Conservation (phyloP, 176 grass and related monocot species). For the Phyllostachys edulis region DNA sequence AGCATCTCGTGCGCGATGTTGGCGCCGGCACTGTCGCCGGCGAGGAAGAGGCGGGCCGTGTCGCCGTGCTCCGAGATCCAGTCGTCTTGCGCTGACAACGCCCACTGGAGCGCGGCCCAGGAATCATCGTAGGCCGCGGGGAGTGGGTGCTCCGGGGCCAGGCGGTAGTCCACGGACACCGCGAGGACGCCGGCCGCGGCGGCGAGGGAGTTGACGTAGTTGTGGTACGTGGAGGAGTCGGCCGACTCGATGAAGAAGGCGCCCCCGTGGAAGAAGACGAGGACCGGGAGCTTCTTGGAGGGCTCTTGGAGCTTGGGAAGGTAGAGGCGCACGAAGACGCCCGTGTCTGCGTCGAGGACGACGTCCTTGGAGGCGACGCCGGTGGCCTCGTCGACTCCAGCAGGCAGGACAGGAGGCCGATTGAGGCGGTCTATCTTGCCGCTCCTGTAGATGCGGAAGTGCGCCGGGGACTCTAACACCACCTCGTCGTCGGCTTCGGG, state of each 20-base stretch:
- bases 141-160: slow-evolving; percentile 57
- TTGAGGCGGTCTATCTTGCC: slow-evolving; percentile 62
- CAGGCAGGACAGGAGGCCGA: slow-evolving; percentile 28
- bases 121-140: slow-evolving; percentile 56
- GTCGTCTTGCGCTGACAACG: slow-evolving; percentile 21
- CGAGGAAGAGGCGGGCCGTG: slow-evolving; percentile 43
- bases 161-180: slow-evolving; percentile 45
- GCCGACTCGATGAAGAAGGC: slow-evolving; percentile 51
- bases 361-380: slow-evolving; percentile 70
- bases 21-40: slow-evolving; percentile 63
- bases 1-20: slow-evolving; percentile 62
- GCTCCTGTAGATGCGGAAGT: slow-evolving; percentile 54
- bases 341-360: slow-evolving; percentile 41
- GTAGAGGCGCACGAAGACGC: slow-evolving; percentile 56
- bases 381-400: slow-evolving; percentile 50
- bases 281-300: slow-evolving; percentile 42
- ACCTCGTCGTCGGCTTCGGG: slow-evolving; percentile 33
- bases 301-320: slow-evolving; percentile 30
- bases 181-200: slow-evolving; percentile 31
- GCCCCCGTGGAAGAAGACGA: slow-evolving; percentile 46
- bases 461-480: slow-evolving; percentile 21
- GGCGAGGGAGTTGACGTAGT: slow-evolving; percentile 29
- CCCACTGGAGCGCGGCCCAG: slow-evolving; percentile 47
- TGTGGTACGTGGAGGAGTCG: slow-evolving; percentile 40
- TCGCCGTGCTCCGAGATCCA: slow-evolving; percentile 57